A percentile compares a stretch with the other conserved stretches of the same genome.
Evolutionary conservation across 805 yeast species (phyloP).

Genomic region (Phaffomyces opuntiae): DNA sequence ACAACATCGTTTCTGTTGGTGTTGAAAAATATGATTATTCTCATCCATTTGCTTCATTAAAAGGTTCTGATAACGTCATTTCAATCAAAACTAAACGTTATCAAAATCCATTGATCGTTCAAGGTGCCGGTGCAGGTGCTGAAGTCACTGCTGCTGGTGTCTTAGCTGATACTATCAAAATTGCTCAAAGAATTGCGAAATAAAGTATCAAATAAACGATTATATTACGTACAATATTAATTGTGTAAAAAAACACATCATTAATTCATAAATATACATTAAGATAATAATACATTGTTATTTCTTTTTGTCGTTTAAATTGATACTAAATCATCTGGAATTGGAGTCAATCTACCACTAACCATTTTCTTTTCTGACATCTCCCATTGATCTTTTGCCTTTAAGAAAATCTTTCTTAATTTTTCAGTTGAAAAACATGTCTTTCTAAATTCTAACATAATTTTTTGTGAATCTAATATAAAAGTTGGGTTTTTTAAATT

Average conservation of each 20-base stretch:
- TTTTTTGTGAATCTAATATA: constrained; percentile 59
- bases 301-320: background rate
- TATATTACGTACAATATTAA: background rate
- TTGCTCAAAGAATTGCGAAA: constrained; percentile 66
- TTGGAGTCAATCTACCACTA: constrained; percentile 5
- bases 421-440: constrained; percentile 48
- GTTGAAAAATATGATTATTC: constrained; percentile 79
- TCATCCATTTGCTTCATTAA: constrained; percentile 93
- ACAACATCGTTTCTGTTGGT: constrained; percentile 72
- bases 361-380: background rate
- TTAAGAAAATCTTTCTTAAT: constrained; percentile 47
- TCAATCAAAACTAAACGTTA: constrained; percentile 90
- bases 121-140: constrained; percentile 96
- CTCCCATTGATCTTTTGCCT: constrained; percentile 47
- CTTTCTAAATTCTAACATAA: constrained; percentile 62
- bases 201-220: background rate
- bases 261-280: background rate
- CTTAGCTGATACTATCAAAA: constrained; percentile 85
- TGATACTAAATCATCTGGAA: constrained; percentile 10
- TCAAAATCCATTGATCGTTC: constrained; percentile 85
- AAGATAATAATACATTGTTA: background rate
- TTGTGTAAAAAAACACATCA: background rate
- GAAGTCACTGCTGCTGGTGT: constrained; percentile 84
- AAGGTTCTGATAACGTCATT: constrained; percentile 94
- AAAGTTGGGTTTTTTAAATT: constrained; percentile 24